Conservation (phyloP, 176 grass and related monocot species). For the Paspalum vaginatum region DNA sequence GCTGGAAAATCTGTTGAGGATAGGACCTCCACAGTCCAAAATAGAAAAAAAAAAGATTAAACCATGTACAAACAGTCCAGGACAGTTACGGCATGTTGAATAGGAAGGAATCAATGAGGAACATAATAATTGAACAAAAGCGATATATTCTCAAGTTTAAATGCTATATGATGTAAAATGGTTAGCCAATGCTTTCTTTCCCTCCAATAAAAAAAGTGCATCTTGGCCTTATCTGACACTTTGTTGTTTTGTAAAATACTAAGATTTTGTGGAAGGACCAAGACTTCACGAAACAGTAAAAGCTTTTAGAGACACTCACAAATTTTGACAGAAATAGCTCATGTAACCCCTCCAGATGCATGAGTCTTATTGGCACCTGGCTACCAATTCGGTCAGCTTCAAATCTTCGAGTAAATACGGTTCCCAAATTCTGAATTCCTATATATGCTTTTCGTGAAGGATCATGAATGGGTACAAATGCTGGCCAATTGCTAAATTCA, state of each 20-base stretch:
- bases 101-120: background rate
- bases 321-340: slow-evolving; percentile 98
- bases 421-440: slow-evolving; percentile 94
- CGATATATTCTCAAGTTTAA: slow-evolving; percentile 26
- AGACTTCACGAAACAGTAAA: background rate
- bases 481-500: slow-evolving; percentile 85
- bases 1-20: slow-evolving; percentile 72
- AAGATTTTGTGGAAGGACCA: slow-evolving; percentile 17
- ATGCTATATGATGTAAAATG: background rate
- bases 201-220: background rate
- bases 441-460: slow-evolving; percentile 95
- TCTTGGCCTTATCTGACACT: background rate
- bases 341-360: slow-evolving; percentile 98
- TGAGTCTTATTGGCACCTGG: slow-evolving; percentile 87
- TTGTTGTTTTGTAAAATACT: background rate
- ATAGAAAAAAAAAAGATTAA: slow-evolving; percentile 44
- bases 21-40: slow-evolving; percentile 82
- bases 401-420: slow-evolving; percentile 94
- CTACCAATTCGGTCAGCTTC: slow-evolving; percentile 96
- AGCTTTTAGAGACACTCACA: slow-evolving; percentile 61
- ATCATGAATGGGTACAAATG: slow-evolving; percentile 95
- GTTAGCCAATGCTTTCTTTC: background rate
- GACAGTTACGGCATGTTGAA: slow-evolving; percentile 9
- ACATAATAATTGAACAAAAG: slow-evolving; percentile 20
- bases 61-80: slow-evolving; percentile 15